Base-by-base conservation (phyloP, 2,329 filamentous ascomycete species). In the Spiromastix sp. region DNA sequence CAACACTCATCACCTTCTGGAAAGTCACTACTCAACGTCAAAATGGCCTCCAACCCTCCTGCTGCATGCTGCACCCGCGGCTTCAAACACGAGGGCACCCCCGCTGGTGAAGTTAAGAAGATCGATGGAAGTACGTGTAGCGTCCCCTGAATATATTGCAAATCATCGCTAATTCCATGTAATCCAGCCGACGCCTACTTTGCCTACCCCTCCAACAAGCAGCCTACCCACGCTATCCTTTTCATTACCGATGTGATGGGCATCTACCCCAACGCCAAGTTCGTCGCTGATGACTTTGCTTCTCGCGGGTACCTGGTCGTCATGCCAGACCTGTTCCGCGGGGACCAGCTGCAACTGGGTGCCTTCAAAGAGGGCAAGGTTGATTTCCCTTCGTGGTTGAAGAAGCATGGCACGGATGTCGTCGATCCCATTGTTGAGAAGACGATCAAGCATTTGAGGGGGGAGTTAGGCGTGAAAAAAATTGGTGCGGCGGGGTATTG, bases 271-370 rank as follows among this genome's bases (percentile, higher is more conserved):
- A 77, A 81, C 57, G 61, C 65, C 50, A 59, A 79, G 58, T 64
- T 81, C 42, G 72, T 85, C 48, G 81, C 81, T 40, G 83, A 87
- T 63, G 74, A 82, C 50, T 81, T 72, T 55, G 83, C 83, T 38
- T 72, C 74, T 44, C 80, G 81, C 54, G 82, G 79, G 47, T 85
- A 84, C 62, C 65, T 77, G 38, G 71, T 71, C 37, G 61, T 84
- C 27, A 68, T 86, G 41, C 72, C 81, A 18, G 82, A 87, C 55
- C 59, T 81, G 34, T 82, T 85, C 67, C 68, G 76, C 43, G 79
- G 77, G 40, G 77, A 84, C 50, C 53, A 74, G 11, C 55, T 83
- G 36, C 50, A 62, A 1, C 48, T 79, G 42, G 71, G 77, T 52
- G 64, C 61, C 31, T 50, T 55, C 45, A 42, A 49, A 52, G 59